Evolutionary conservation across 805 yeast genomes (phyloP), one percentile per base, ranked within the genome.

Genomic region (Groenewaldozyma salmanticensis): DNA sequence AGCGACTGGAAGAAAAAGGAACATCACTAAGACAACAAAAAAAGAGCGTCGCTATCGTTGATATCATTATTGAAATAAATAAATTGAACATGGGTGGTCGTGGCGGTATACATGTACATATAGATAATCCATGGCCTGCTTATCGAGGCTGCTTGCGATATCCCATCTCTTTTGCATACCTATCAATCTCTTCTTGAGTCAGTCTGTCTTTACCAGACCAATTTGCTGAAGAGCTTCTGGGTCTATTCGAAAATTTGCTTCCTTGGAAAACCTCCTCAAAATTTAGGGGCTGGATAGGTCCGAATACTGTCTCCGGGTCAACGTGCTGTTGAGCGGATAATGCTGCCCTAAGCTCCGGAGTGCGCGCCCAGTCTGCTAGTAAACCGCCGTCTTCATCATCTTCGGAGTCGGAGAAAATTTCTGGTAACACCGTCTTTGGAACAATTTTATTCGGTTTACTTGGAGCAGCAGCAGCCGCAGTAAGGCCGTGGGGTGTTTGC

Each of bases 291-390:
- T 82, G 81, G 24, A 81, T 72, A 4, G 82, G 79, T 0, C 94
- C 95, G 62, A 86, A 84, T 1, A 85, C 72, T 16, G 67, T 56
- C 46, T 69, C 75, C 0, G 92, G 88, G 52, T 85, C 79, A 45
- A 79, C 62, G 21, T 55, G 57, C 38, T 45, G 58, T 53, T 76
- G 80, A 44, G 69, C 72, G 18, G 59, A 53, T 31, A 77, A 59
- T 27, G 68, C 62, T 22, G 65, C 62, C 33, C 68, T 66, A 39
- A 78, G 56, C 43, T 70, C 72, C 3, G 82, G 79, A 1, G 81
- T 70, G 42, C 68, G 64, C 2, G 83, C 84, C 85, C 85, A 79
- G 33, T 70, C 71, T 33, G 70, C 69, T 33, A 76, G 58, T 13
- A 70, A 65, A 27, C 65, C 62, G 13, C 71, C 69, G 15, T 65